Evolutionary conservation across 1,139 yeast genomes (phyloP).

Genomic region (Nadsonia commutata): DNA sequence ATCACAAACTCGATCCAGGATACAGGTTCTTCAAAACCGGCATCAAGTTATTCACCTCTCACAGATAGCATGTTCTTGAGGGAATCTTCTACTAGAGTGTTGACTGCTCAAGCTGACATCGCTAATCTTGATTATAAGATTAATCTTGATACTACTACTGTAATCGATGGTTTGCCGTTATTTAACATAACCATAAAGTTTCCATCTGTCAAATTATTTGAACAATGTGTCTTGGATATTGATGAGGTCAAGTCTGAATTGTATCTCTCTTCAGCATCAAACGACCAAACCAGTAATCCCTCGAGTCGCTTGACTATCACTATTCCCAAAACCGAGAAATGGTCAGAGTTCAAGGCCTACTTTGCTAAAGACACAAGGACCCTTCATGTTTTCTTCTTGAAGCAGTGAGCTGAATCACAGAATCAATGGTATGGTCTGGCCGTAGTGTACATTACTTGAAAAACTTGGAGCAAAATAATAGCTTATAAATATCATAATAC

Average conservation of each 20-base stretch:
- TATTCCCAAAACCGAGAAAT: neutral
- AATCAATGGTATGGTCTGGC: too few species aligned
- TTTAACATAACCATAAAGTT: neutral
- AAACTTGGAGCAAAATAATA: too few species aligned
- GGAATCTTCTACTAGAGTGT: neutral
- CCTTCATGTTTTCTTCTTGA: neutral
- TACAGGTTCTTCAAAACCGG: neutral
- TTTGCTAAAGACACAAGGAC: neutral
- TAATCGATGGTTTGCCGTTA: neutral
- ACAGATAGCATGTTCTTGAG: neutral
- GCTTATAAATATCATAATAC: too few species aligned
- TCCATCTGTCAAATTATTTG: neutral
- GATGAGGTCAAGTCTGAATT: neutral
- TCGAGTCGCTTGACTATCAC: neutral
- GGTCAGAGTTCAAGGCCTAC: neutral
- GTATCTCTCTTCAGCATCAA: neutral
- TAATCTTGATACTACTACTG: neutral
- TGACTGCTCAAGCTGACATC: neutral
- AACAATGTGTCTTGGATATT: neutral
- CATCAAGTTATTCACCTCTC: neutral
- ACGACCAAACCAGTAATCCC: neutral
- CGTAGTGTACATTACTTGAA: too few species aligned
- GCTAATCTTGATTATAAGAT: neutral
- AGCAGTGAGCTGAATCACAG: too few species aligned
- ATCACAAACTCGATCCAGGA: neutral